Conservation (phyloP, 257 asterid species). For the Nicotiana knightiana region DNA sequence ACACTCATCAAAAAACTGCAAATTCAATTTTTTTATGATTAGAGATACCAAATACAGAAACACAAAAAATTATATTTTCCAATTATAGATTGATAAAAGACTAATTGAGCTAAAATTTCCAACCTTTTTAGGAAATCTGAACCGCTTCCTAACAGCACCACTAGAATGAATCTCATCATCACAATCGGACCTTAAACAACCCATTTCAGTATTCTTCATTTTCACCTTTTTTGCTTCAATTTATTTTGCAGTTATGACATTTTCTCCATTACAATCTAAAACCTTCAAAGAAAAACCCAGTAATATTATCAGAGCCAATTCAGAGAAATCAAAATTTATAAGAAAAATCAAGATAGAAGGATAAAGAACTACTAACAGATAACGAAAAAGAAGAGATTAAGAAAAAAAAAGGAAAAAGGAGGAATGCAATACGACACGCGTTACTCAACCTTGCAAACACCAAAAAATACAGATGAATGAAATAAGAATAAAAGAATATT, state of each 20-base stretch:
- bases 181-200: slow-evolving; percentile 38
- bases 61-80: neutral
- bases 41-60: no score
- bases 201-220: slow-evolving; percentile 34
- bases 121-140: slow-evolving; percentile 50
- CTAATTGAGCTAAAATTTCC: neutral
- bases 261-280: slow-evolving; percentile 5
- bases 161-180: slow-evolving; percentile 44
- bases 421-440: slow-evolving; percentile 34
- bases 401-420: slow-evolving; percentile 22
- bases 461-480: slow-evolving; percentile 27
- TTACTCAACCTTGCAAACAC: slow-evolving; percentile 21
- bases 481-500: slow-evolving; percentile 28
- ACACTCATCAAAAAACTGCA: slow-evolving; percentile 58
- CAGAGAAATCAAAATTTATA: neutral
- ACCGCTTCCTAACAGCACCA: slow-evolving; percentile 20
- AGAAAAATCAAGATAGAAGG: neutral
- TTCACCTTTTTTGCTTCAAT: neutral
- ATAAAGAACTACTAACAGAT: neutral
- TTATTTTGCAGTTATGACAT: neutral
- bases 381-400: neutral
- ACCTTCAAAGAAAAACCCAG: slow-evolving; percentile 8
- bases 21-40: neutral
- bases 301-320: neutral
- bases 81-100: neutral